These are phyloP conservation scores for Magnaporthiopsis incrustans DNA, from an alignment of 2,329 filamentous ascomycete genomes.

Conservation along the genomic window DNA sequence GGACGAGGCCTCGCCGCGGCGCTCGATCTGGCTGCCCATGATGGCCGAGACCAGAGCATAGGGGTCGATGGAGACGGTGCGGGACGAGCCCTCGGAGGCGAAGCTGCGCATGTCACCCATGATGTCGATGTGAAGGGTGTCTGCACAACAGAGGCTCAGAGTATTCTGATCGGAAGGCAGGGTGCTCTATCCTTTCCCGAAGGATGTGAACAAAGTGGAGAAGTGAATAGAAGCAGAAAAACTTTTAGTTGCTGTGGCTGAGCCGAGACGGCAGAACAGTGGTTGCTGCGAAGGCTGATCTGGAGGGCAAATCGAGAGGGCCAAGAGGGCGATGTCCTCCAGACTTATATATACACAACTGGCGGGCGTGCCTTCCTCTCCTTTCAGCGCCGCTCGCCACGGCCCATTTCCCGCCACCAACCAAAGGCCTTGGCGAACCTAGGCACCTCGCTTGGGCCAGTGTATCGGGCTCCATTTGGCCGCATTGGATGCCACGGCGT, in stretches of 20 bases:
- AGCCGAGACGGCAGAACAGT: neutral
- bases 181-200: neutral
- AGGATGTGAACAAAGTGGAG: neutral
- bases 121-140: conserved; percentile 2
- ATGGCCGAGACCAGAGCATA: conserved; percentile 30
- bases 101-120: conserved; percentile 13
- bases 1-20: conserved; percentile 13
- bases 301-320: neutral
- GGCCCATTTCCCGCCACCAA: neutral
- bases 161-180: neutral
- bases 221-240: neutral
- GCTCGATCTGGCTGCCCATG: conserved; percentile 21
- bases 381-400: too few species aligned
- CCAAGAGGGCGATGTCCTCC: neutral
- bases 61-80: conserved; percentile 23
- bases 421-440: neutral
- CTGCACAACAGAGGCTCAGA: neutral
- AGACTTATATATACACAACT: neutral
- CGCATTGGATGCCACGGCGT: neutral
- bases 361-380: neutral
- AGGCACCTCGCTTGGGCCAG: neutral
- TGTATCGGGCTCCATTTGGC: neutral
- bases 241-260: neutral
- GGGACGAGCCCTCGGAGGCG: conserved; percentile 9
- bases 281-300: neutral